These are phyloP conservation scores for Boletus subcaerulescens DNA, from an alignment of 768 basidiomycete genomes.

Conservation along the genomic window DNA sequence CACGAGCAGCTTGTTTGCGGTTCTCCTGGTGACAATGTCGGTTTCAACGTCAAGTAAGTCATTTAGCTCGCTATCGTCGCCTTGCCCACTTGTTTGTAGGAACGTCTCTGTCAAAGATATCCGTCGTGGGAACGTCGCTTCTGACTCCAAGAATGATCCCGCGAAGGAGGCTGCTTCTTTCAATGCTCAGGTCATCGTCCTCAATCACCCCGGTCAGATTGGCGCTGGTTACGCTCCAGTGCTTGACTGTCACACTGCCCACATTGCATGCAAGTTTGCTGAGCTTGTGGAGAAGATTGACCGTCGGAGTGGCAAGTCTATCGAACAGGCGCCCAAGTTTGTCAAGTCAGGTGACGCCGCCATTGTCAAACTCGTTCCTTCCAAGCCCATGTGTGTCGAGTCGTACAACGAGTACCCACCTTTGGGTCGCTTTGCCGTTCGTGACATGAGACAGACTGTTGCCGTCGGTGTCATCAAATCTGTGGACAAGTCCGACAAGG, in stretches of 20 bases:
- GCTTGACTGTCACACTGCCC: constrained; percentile 99
- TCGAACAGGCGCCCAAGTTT: constrained; percentile 89
- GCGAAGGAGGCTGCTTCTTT: constrained; percentile 99
- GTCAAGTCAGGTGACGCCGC: constrained; percentile 99
- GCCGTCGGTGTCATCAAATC: constrained; percentile 99
- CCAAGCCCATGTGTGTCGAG: constrained; percentile 96
- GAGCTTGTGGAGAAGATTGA: constrained; percentile 99
- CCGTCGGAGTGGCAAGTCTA: constrained; percentile 92
- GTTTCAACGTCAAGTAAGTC: constrained; percentile 94
- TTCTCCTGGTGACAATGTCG: constrained; percentile 97
- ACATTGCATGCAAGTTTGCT: constrained; percentile 99
- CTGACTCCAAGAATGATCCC: constrained; percentile 99
- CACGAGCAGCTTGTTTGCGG: constrained; percentile 97
- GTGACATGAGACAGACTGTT: constrained; percentile 99
- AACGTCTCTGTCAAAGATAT: constrained; percentile 99
- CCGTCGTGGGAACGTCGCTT: constrained; percentile 98
- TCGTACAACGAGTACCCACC: constrained; percentile 97
- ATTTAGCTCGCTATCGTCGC: background rate
- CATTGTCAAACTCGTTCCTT: constrained; percentile 95
- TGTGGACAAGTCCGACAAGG: constrained; percentile 92
- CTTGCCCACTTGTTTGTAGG: constrained; percentile 41
- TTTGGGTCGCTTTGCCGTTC: constrained; percentile 98
- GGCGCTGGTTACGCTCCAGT: constrained; percentile 99
- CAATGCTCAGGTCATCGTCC: constrained; percentile 99
- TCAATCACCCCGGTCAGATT: constrained; percentile 99